Evolutionary conservation across 495 filamentous ascomycete species (phyloP).

Genomic region (Tuber indicum): DNA sequence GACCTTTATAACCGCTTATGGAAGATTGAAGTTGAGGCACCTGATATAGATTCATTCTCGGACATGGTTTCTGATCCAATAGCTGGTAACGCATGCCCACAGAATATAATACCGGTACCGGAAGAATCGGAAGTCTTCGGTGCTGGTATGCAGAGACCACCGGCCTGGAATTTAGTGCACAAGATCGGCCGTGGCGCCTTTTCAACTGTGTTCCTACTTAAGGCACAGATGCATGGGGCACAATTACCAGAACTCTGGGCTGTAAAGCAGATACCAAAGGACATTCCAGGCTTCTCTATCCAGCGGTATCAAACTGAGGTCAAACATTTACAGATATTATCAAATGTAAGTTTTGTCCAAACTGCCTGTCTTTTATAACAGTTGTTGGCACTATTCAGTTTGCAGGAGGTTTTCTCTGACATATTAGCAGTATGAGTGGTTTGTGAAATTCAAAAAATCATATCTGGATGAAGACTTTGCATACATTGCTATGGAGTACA

Average conservation of each 20-base stretch:
- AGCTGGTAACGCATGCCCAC: background rate
- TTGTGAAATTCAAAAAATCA: background rate
- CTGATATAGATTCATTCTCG: background rate
- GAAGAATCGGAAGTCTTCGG: background rate
- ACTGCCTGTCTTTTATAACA: background rate
- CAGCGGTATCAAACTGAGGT: background rate
- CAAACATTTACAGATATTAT: background rate
- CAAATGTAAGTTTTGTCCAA: background rate
- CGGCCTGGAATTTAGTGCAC: background rate
- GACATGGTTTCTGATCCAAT: background rate
- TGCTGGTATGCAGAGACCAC: background rate
- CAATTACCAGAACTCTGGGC: background rate
- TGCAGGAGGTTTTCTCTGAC: background rate
- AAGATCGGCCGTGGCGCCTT: background rate
- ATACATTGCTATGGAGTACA: conserved; percentile 9
- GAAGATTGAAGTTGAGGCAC: background rate
- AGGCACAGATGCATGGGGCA: background rate
- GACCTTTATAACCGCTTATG: background rate
- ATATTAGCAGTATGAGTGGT: background rate
- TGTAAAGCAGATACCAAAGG: background rate
- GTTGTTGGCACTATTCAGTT: background rate
- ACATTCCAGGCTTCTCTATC: background rate
- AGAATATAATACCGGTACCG: no score
- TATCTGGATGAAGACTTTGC: background rate
- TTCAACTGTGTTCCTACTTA: background rate